Base-by-base conservation (phyloP, 2,329 filamentous ascomycete species). In the Cadophora sp. region DNA sequence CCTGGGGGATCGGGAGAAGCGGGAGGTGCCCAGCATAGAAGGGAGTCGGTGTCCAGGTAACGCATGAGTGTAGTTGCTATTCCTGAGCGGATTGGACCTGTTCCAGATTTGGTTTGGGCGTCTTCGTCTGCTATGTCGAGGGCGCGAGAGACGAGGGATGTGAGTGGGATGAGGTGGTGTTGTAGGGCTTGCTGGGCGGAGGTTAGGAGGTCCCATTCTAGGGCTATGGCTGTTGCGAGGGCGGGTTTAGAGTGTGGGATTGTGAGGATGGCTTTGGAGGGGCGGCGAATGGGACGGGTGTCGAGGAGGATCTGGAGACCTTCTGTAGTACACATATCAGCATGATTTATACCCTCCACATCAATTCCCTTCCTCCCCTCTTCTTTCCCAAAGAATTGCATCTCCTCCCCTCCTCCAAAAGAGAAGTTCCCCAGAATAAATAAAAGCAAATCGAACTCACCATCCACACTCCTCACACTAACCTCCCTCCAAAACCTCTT, bases 401-500 rank as follows among this genome's bases (percentile, higher is more conserved):
- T 3, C 16, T 37, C 7, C 51, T 55, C 31, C 7, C 40, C 8
- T 55, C 16, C 2, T 22, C 22, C n/a, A 34, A 19, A 8, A 3
- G 48, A 51, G 4, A 51, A 26, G 31, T 34, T 34, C 31, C 31
- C 9, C 31, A 4, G 48, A 7, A 51, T 22, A 8, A 53, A 12
- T 24, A 29, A 29, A n/a, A 29, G n/a, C 16, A 51, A 27, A 58
- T 11, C 53, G 31, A 68, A 72, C 80, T 66, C 82, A 92, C 91
- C 90, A 71, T 89, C 82, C 11, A 86, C 85, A 76, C 91, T 87
- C 72, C 86, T 84, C 46, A 97, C 89, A 69, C 85, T 79, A 1
- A 96, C 93, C 77, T 96, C 87, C 79, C 91, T 93, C 95, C 95
- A 98, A 82, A 97, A 97, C 64, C 94, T 87, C 82, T 89, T 92